Percentiles rank a stretch among this genome's conserved stretches.
These are phyloP conservation scores for Polygonum aviculare DNA, from an alignment of 148 eudicot genomes.

Conservation along the genomic window DNA sequence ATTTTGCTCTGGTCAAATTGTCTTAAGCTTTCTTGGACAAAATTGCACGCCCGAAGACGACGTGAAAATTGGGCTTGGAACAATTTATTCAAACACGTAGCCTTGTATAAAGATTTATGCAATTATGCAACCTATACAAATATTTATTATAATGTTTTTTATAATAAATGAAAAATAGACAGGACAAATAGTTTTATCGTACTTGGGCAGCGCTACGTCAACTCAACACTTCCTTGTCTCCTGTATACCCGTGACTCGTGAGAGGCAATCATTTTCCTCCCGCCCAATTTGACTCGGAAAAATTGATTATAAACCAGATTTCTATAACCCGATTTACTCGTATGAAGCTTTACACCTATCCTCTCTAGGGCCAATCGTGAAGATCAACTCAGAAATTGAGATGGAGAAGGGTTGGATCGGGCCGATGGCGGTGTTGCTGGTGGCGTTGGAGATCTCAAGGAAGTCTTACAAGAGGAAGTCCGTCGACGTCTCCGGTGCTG, in stretches of 20 bases:
- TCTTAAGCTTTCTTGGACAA: too few species aligned
- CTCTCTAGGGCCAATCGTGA: not conserved
- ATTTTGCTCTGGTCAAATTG: too few species aligned
- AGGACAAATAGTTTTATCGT: not conserved
- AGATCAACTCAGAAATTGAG: not conserved
- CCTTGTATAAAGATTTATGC: too few species aligned
- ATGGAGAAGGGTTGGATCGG: slow-evolving; percentile 30
- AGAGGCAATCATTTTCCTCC: not conserved
- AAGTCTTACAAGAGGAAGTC: slow-evolving; percentile 1
- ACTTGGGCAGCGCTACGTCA: not conserved
- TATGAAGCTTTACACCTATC: not conserved
- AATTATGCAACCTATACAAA: too few species aligned
- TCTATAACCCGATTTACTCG: not conserved
- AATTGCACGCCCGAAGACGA: too few species aligned
- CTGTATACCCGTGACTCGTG: not conserved
- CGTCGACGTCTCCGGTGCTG: not conserved
- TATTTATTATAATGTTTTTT: too few species aligned
- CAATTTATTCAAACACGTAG: not conserved
- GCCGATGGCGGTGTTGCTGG: not conserved
- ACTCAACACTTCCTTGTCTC: not conserved
- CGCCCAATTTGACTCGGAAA: not conserved
- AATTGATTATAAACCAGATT: not conserved
- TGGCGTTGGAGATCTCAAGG: slow-evolving; percentile 10
- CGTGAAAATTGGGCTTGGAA: too few species aligned
- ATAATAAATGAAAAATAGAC: too few species aligned